These are phyloP conservation scores for Cicer judaicum DNA, from an alignment of 306 rosid genomes.

Conservation along the genomic window DNA sequence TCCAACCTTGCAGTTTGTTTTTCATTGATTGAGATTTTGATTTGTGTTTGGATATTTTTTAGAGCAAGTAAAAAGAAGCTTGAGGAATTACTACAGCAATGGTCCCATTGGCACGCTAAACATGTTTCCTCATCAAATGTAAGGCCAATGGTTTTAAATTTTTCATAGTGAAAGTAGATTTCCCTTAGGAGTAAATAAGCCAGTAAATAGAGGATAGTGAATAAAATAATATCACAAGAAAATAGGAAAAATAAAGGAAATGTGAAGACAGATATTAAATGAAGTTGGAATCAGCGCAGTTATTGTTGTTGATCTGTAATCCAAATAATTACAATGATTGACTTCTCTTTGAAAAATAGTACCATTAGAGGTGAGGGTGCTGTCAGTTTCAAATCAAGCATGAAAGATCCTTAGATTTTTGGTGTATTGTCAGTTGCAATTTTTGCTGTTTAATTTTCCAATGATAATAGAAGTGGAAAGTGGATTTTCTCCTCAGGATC, in stretches of 20 bases:
- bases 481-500: conserved; percentile 63
- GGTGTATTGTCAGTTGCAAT: conserved; percentile 27
- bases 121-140: conserved; percentile 62
- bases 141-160: conserved; percentile 38
- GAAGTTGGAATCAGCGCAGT: conserved; percentile 2
- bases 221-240: conserved; percentile 26
- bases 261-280: conserved; percentile 20
- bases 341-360: neutral
- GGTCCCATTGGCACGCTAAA: conserved; percentile 97
- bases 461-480: conserved; percentile 32
- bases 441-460: conserved; percentile 18
- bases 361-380: neutral
- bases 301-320: conserved; percentile 28
- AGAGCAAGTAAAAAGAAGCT: conserved; percentile 91
- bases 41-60: conserved; percentile 40
- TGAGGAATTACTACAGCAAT: conserved; percentile 78
- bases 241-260: neutral
- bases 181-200: neutral
- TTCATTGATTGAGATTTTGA: conserved; percentile 30
- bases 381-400: conserved; percentile 21
- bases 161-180: conserved; percentile 11
- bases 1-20: conserved; percentile 4
- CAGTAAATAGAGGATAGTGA: conserved; percentile 27
- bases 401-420: conserved; percentile 31
- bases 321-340: conserved; percentile 33